Conservation (phyloP, 208 protist genomes). For the Leishmania amazonensis region DNA sequence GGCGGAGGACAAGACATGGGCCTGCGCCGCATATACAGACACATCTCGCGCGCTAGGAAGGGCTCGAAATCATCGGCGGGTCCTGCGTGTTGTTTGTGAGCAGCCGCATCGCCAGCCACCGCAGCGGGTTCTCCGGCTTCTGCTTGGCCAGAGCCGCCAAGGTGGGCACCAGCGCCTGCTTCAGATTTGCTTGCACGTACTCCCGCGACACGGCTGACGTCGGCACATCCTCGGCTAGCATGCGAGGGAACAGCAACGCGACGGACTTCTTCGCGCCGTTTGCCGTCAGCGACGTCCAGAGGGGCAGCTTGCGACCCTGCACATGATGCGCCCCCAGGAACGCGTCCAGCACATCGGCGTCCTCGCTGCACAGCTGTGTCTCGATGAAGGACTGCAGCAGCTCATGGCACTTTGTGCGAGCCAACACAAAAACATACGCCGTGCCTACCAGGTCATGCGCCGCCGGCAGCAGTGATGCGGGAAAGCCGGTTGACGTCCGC, state of each 20-base stretch:
- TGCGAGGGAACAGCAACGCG: conserved; percentile 72
- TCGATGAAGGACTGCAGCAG: conserved; percentile 50
- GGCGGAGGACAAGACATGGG: neutral
- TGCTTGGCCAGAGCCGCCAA: conserved; percentile 79
- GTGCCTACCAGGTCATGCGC: conserved; percentile 61
- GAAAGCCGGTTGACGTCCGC: conserved; percentile 21
- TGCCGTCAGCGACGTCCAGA: conserved; percentile 37
- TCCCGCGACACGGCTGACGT: conserved; percentile 56
- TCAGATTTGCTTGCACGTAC: conserved; percentile 86
- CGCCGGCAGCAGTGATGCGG: conserved; percentile 19
- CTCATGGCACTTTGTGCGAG: conserved; percentile 70
- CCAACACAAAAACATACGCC: conserved; percentile 74
- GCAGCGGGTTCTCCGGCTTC: conserved; percentile 86
- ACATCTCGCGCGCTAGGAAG: neutral
- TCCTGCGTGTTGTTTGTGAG: conserved; percentile 79
- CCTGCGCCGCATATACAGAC: neutral
- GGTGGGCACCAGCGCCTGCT: conserved; percentile 81
- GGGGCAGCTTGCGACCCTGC: conserved; percentile 29
- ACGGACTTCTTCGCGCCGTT: conserved; percentile 57
- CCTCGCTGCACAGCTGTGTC: conserved; percentile 46
- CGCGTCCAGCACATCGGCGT: conserved; percentile 32
- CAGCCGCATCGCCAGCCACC: conserved; percentile 88
- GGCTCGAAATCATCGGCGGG: conserved; percentile 57
- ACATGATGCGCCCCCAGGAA: conserved; percentile 25
- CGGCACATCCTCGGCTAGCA: conserved; percentile 78